Evolutionary conservation across 140 eudicot species (phyloP).

Genomic region (Stevia rebaudiana): DNA sequence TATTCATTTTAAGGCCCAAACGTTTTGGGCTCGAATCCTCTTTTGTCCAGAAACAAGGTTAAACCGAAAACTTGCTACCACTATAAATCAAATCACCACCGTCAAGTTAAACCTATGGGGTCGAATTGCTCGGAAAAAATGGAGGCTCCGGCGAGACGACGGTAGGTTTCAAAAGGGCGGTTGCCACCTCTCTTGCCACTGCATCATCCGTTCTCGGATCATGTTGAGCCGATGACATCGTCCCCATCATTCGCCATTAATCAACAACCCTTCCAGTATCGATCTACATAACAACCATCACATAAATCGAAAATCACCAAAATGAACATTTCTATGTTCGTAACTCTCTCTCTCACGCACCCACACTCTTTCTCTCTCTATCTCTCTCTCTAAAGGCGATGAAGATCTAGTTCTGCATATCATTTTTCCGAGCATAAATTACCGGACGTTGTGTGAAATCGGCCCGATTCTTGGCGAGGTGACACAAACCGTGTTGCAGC

Average conservation of each 20-base stretch:
- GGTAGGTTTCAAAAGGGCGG: slow-evolving; percentile 25
- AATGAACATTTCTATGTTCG: background rate
- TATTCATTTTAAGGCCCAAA: too few species aligned
- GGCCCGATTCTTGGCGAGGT: slow-evolving; percentile 26
- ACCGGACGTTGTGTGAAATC: slow-evolving; percentile 15
- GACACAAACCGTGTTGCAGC: slow-evolving; percentile 17
- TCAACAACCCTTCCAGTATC: slow-evolving; percentile 18
- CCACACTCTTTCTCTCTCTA: background rate
- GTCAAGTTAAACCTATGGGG: background rate
- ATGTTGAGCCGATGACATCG: slow-evolving; percentile 17
- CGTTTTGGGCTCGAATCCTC: too few species aligned
- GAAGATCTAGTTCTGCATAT: slow-evolving; percentile 16
- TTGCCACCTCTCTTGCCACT: slow-evolving; percentile 24
- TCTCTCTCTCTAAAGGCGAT: slow-evolving; percentile 1
- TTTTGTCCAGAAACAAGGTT: too few species aligned
- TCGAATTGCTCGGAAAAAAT: slow-evolving; percentile 7
- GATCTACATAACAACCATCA: background rate
- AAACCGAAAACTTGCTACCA: too few species aligned
- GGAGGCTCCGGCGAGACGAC: slow-evolving; percentile 24
- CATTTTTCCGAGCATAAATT: slow-evolving; percentile 3
- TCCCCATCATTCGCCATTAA: background rate
- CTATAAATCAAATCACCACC: too few species aligned
- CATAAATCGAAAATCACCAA: background rate
- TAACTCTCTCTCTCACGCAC: background rate
- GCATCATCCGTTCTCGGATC: background rate